phyloP scores from a whole-genome alignment of 345 rosid genomes.

The Citrus australasica region DNA sequence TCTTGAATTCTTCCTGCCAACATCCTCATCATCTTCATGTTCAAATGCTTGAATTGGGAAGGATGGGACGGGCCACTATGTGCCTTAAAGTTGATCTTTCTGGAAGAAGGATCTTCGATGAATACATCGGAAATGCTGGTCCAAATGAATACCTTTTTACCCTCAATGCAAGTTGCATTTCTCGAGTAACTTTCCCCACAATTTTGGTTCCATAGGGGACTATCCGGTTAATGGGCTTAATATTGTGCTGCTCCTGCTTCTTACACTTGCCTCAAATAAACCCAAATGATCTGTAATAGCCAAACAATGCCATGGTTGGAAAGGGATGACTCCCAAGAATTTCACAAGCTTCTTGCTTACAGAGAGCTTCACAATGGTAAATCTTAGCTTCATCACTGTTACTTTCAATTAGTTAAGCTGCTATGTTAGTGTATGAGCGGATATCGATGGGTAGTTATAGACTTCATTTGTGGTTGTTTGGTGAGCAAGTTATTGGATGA shows the following conservation, averaged over 20 bases:
- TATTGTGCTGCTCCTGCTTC: slow-evolving; percentile 24
- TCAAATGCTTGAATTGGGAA: slow-evolving; percentile 39
- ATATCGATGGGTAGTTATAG: neutral
- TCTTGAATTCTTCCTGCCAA: neutral
- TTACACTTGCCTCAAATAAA: slow-evolving; percentile 32
- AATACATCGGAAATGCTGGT: slow-evolving; percentile 17
- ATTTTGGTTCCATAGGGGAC: slow-evolving; percentile 26
- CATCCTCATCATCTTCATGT: slow-evolving; percentile 11
- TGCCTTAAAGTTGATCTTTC: slow-evolving; percentile 18
- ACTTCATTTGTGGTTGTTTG: neutral
- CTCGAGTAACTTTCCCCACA: slow-evolving; percentile 20
- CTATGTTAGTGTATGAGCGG: neutral
- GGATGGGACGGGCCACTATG: slow-evolving; percentile 15
- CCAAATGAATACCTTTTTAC: slow-evolving; percentile 33
- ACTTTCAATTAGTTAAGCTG: slow-evolving; percentile 20
- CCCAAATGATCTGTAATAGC: slow-evolving; percentile 24
- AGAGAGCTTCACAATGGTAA: slow-evolving; percentile 29
- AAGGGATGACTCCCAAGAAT: slow-evolving; percentile 5
- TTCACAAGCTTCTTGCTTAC: slow-evolving; percentile 29
- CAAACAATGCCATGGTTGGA: slow-evolving; percentile 6
- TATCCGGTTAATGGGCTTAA: slow-evolving; percentile 20
- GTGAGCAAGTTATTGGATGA: neutral
- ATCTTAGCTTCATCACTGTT: slow-evolving; percentile 27
- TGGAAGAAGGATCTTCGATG: slow-evolving; percentile 15
- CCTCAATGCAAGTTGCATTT: slow-evolving; percentile 27